Evolutionary conservation across 768 basidiomycete genomes (phyloP), one percentile per base, ranked within the genome.

Genomic region (Phlegmacium glaucopus): DNA sequence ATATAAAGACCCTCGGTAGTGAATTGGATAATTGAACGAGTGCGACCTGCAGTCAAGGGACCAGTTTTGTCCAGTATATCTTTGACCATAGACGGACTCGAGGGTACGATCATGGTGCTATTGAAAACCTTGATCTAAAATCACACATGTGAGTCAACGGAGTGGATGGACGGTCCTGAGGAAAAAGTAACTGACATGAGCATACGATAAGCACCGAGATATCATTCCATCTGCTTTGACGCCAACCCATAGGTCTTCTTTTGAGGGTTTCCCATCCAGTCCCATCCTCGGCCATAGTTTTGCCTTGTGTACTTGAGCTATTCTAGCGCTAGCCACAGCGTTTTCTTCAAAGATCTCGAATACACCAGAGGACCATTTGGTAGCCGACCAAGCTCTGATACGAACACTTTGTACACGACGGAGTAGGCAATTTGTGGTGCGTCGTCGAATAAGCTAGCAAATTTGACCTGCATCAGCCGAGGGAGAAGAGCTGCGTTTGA

Each of bases 211-310:
- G 78, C 81, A 26, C 74, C 82, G 10, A 93, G 69, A 59, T 93
- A 90, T 80, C 85, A 91, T 52, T 89, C 83, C 70, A 88, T 85
- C 68, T 96, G 94, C 55, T 69, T 97, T 97, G 51, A 97, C 94
- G 0, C 93, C 94, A 1, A 97, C 93, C 79, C 85, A 86, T 29
- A 77, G 70, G 27, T 70, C 75, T 46, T 72, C 70, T 8, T 63
- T 63, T 43, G 73, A 69, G 7, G 51, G 49, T 41, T 54, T 46
- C 17, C 65, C 65, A 40, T 63, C 53, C 9, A 54, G 43, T 9
- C 66, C 71, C 5, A 67, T 58, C 22, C 37, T 56, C 0, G 74
- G 69, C 72, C 76, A 74, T 10, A 76, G 55, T 44, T 73, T 76
- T 4, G 94, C 94, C 38, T 77, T 76, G 61, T 96, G 94, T 0